Evolutionary conservation across 345 rosid genomes (phyloP).

Genomic region (Clarkia xantiana): DNA sequence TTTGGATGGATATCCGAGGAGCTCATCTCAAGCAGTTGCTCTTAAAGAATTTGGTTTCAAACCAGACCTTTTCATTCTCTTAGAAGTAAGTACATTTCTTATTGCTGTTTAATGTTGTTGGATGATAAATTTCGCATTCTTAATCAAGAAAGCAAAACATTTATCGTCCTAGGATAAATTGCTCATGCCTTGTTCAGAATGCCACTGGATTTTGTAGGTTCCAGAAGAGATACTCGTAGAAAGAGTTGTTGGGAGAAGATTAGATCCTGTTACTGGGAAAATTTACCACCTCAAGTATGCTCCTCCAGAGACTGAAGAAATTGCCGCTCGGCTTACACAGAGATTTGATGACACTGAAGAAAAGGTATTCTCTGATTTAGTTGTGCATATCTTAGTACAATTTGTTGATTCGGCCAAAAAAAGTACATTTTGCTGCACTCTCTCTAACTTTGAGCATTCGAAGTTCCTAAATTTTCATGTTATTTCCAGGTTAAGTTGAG

Average conservation of each 20-base stretch:
- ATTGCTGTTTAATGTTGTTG: background rate
- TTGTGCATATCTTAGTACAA: background rate
- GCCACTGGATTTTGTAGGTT: constrained; percentile 36
- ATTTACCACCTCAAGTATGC: constrained; percentile 86
- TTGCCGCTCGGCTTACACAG: constrained; percentile 74
- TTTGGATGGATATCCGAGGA: constrained; percentile 93
- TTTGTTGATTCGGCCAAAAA: no score
- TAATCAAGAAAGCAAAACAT: background rate
- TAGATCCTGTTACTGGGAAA: constrained; percentile 89
- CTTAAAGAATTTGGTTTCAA: constrained; percentile 45
- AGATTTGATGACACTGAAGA: constrained; percentile 94
- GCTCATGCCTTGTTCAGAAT: constrained; percentile 2
- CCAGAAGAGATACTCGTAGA: constrained; percentile 79
- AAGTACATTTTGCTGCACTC: background rate
- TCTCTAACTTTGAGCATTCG: background rate
- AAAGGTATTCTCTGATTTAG: constrained; percentile 29
- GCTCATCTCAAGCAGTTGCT: constrained; percentile 77
- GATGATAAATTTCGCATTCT: background rate
- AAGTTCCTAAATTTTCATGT: background rate
- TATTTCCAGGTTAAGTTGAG: constrained; percentile 63
- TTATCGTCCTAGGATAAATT: background rate
- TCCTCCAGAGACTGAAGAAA: constrained; percentile 80
- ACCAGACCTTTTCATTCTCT: constrained; percentile 76
- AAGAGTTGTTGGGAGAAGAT: constrained; percentile 82
- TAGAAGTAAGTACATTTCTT: constrained; percentile 42